Conservation (phyloP, 768 basidiomycete species). For the Boletellus ananas region DNA sequence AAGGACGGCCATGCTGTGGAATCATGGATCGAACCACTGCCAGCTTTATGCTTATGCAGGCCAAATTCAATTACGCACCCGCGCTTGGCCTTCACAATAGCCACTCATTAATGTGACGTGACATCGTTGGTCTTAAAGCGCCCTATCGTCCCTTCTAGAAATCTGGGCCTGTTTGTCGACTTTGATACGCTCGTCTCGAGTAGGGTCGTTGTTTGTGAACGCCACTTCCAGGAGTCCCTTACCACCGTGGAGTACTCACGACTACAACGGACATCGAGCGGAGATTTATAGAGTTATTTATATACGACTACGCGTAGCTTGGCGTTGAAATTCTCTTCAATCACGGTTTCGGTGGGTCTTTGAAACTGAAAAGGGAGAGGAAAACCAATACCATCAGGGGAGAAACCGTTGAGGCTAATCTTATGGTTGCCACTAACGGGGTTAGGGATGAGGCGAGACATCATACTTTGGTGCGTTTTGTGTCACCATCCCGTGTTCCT, state of each 20-base stretch:
- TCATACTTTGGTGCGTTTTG: constrained; percentile 15
- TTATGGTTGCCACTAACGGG: constrained; percentile 27
- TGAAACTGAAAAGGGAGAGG: constrained; percentile 9
- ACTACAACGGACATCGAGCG: constrained; percentile 27
- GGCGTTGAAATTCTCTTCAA: constrained; percentile 18
- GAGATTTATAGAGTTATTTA: constrained; percentile 17
- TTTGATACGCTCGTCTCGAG: constrained; percentile 13
- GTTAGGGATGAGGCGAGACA: constrained; percentile 16
- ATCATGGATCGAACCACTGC: constrained; percentile 11
- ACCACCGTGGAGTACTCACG: constrained; percentile 14
- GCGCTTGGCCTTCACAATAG: constrained; percentile 21
- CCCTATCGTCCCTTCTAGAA: constrained; percentile 20
- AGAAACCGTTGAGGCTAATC: constrained; percentile 14
- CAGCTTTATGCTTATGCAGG: constrained; percentile 13
- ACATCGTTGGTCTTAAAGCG: constrained; percentile 6
- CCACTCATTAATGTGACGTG: constrained; percentile 15
- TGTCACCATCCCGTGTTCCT: neutral
- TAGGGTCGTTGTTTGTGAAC: constrained; percentile 13
- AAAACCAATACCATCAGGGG: constrained; percentile 15
- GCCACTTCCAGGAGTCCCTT: constrained; percentile 5
- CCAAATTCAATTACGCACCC: constrained; percentile 19
- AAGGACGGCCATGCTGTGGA: neutral
- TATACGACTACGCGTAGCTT: constrained; percentile 15
- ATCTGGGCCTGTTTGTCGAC: constrained; percentile 18
- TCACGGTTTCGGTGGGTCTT: constrained; percentile 16